A percentile compares a stretch with the other conserved stretches of the same genome.
These are phyloP conservation scores for Termitomyces bulborhizus DNA, from an alignment of 768 basidiomycete genomes.

Conservation along the genomic window DNA sequence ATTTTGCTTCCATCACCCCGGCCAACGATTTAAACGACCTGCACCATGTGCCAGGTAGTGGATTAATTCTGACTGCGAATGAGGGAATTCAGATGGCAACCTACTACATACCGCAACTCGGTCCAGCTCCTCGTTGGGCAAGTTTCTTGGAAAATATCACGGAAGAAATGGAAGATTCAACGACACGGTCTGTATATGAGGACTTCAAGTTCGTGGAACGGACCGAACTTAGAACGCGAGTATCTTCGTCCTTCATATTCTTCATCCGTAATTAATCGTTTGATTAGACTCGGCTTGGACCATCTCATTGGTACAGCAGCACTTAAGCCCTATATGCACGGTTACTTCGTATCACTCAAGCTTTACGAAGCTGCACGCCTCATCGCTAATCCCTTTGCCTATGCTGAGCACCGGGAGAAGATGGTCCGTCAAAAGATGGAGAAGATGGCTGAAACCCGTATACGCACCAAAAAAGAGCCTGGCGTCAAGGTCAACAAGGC, in stretches of 20 bases:
- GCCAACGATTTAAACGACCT: conserved; percentile 86
- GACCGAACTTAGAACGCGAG: conserved; percentile 77
- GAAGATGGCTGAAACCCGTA: conserved; percentile 88
- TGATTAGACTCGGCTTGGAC: conserved; percentile 78
- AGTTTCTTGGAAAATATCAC: conserved; percentile 98
- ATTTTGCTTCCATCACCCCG: conserved; percentile 91
- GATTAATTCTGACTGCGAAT: conserved; percentile 87
- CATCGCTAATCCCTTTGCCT: conserved; percentile 94
- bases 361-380: conserved; percentile 94
- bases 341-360: conserved; percentile 94
- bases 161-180: conserved; percentile 95
- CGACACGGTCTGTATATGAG: conserved; percentile 74
- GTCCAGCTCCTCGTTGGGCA: conserved; percentile 95
- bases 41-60: conserved; percentile 85
- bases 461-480: conserved; percentile 71
- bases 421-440: conserved; percentile 86
- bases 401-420: conserved; percentile 89
- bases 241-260: conserved; percentile 16
- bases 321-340: conserved; percentile 99
- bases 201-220: conserved; percentile 97
- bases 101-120: conserved; percentile 94
- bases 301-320: conserved; percentile 92
- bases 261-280: conserved; percentile 1
- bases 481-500: conserved; percentile 72
- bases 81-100: conserved; percentile 95